Base-by-base conservation (phyloP, 768 basidiomycete genomes). In the Zangia roseola region DNA sequence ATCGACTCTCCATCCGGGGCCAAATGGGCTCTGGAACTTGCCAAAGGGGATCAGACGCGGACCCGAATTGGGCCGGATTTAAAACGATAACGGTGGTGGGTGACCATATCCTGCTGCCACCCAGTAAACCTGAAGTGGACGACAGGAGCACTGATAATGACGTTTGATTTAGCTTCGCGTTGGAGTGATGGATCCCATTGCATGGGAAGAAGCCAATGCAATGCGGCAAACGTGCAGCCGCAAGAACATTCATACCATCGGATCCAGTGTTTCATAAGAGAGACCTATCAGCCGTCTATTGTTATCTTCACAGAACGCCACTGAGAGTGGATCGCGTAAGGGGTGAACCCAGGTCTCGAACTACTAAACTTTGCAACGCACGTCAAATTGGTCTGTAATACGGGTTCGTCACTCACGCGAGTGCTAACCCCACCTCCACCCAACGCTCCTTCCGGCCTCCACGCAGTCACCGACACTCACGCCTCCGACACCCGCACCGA, bases 381-480 rank as follows among this genome's bases (percentile, higher is more conserved):
- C 39, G 56, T 53, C 49, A 64, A 58, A 47, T 48, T 37, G 38
- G 23, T 26, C 17, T 24, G 30, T 14, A 47, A 56, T 34, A 30
- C 42, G 26, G 42, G 36, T 38, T 33, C 21, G 16, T 49, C 36
- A 59, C 56, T 54, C 51, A 60, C 58, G 43, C 40, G 48, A 37
- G 20, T 40, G 16, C 40, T 69, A 67, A 43, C 45, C 41, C 78
- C 79, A 81, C 24, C 46, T 52, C 31, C 45, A 61, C 35, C 80
- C 82, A 43, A 71, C 85, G 19, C 66, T 71, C 63, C 84, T 80
- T 13, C 87, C 93, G 5, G 82, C 81, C 57, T 84, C 81, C 10
- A 94, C 76, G 64, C 92, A 94, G 60, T 95, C 93, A 8, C 83
- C 84, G 1, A 94, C 79, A 56, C 93, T 93, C 3, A 93, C 88